Conservation (phyloP, 805 yeast genomes). For the Metschnikowia continentalis region DNA sequence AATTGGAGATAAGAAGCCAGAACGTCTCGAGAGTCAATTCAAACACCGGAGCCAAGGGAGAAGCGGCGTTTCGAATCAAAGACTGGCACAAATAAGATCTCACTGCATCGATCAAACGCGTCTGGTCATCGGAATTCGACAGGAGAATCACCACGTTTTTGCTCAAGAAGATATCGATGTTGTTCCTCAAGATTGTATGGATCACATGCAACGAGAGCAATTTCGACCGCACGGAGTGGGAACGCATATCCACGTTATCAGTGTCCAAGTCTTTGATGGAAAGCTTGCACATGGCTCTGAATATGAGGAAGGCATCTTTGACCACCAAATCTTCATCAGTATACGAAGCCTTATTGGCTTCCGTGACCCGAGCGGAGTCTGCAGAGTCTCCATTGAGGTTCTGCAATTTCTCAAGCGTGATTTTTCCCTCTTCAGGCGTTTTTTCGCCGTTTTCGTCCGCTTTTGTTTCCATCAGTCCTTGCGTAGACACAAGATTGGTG, state of each 20-base stretch:
- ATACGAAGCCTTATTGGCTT: constrained; percentile 39
- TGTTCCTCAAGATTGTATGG: constrained; percentile 79
- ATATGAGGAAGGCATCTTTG: constrained; percentile 88
- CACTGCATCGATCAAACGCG: constrained; percentile 70
- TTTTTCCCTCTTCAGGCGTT: constrained; percentile 18
- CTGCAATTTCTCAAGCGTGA: constrained; percentile 61
- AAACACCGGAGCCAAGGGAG: constrained; percentile 85
- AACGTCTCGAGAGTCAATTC: constrained; percentile 89
- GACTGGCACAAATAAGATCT: constrained; percentile 80
- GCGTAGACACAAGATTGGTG: constrained; percentile 13
- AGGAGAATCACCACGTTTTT: constrained; percentile 50
- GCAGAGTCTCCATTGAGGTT: constrained; percentile 44
- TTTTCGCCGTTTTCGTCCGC: constrained; percentile 15
- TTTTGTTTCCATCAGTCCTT: not conserved
- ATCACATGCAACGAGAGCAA: constrained; percentile 82
- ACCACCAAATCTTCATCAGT: constrained; percentile 66
- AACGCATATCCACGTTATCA: constrained; percentile 75
- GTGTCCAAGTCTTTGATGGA: constrained; percentile 81
- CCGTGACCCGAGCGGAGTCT: constrained; percentile 52
- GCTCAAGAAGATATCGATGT: constrained; percentile 74
- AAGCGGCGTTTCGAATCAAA: constrained; percentile 87
- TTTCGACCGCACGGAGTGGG: constrained; percentile 90
- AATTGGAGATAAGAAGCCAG: constrained; percentile 79
- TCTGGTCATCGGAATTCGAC: constrained; percentile 46
- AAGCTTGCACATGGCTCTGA: constrained; percentile 91